Evolutionary conservation across 2,329 filamentous ascomycete species (phyloP), one percentile per base, ranked within the genome.

Genomic region (Monilinia fructicola): DNA sequence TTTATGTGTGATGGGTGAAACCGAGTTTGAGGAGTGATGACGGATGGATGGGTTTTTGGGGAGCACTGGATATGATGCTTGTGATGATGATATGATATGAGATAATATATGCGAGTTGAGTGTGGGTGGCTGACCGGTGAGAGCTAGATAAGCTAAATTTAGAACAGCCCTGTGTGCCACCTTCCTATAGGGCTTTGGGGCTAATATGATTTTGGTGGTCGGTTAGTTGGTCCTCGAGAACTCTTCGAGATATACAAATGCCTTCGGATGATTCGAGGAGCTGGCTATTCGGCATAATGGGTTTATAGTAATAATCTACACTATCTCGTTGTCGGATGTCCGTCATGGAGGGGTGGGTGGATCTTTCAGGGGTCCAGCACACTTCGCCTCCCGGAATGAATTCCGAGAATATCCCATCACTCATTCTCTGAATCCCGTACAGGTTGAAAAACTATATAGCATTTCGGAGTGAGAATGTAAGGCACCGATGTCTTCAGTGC

Each of bases 161-260:
- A 46, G 44, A 46, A 46, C 44, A 46, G 44, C n/a, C n/a, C n/a
- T n/a, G 21, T 35, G 56, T 59, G 56, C 42, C 23, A 59, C 56
- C n/a, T n/a, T 44, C 18, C 16, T 48, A 23, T 23, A 16, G 42
- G 16, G 42, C 56, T 46, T n/a, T 31, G 56, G 46, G 18, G 28
- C 38, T 10, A 11, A 50, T 42, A 4, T 21, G 18, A 23, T 23
- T 10, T 23, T 23, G 3, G 46, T 23, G 40, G n/a, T 26, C 7
- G 54, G 26, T 26, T 10, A 18, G n/a, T 18, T 56, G 3, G 10
- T 38, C n/a, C 14, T 23, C 3, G 1, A 21, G 2, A 31, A 59
- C 10, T 6, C 46, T n/a, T 18, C 7, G 23, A 14, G 9, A 31
- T 31, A 58, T 28, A 16, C 23, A 40, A 46, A 58, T 26, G 40